These are phyloP conservation scores for Leishmania lainsoni DNA, from an alignment of 208 protist species.

Conservation along the genomic window DNA sequence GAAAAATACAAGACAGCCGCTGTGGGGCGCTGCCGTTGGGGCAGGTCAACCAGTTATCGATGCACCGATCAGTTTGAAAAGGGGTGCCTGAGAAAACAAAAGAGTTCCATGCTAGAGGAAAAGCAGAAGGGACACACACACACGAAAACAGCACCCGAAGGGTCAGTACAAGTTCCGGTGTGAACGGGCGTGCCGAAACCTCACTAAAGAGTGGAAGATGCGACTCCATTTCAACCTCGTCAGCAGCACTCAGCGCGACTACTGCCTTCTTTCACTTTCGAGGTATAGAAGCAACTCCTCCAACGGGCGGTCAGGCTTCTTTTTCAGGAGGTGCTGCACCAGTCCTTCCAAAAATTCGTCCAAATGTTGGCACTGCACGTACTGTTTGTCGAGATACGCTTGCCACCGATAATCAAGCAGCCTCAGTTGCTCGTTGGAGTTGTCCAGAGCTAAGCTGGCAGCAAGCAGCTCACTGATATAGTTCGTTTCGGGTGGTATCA, in stretches of 20 bases:
- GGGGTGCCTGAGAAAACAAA: background rate
- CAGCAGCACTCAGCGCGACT: background rate
- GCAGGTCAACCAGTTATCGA: background rate
- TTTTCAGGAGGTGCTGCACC: conserved; percentile 41
- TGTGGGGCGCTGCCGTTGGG: background rate
- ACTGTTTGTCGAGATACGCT: conserved; percentile 53
- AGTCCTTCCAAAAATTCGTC: conserved; percentile 59
- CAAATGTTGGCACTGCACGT: conserved; percentile 44
- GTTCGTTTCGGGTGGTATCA: conserved; percentile 27
- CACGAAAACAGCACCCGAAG: background rate
- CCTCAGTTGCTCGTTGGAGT: conserved; percentile 37
- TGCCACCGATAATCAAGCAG: conserved; percentile 70
- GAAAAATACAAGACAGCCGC: background rate
- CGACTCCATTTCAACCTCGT: background rate
- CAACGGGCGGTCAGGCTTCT: conserved; percentile 54
- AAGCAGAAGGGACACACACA: background rate
- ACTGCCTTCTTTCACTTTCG: conserved; percentile 30
- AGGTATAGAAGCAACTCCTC: conserved; percentile 52
- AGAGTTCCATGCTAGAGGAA: background rate
- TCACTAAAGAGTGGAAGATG: background rate
- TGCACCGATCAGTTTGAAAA: background rate
- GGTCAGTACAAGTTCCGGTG: background rate
- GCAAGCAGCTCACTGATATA: conserved; percentile 33
- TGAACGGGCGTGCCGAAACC: background rate
- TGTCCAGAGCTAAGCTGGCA: conserved; percentile 19